Evolutionary conservation across 2,329 filamentous ascomycete genomes (phyloP), one percentile per base, ranked within the genome.

Genomic region (Trichoderma koningii): DNA sequence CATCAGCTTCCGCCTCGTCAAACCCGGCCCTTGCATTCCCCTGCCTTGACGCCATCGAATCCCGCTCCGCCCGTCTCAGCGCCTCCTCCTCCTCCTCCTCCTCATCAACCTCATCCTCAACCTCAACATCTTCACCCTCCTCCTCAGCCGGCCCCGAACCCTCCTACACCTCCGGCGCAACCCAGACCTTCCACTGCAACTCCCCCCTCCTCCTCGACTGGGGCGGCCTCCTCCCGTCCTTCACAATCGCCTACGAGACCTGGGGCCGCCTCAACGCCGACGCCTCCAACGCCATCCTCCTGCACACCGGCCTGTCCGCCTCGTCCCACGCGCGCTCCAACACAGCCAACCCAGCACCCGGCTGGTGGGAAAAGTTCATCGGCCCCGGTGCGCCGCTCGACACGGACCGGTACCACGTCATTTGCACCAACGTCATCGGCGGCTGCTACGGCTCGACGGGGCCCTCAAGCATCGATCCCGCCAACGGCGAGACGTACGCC

Each of bases 341-440:
- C n/a, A 83, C 86, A 60, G 81, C 83, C 10, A 99, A 99, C 76
- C 85, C 91, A 0, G 90, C 93, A 75, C 90, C 93, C 0, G 95
- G 95, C 3, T 99, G 95, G 95, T 99, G 95, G 95, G 95, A 99
- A 78, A 94, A 90, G 76, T 99, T 99, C 76, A 98, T 99, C 73
- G 95, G 95, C 0, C 90, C 93, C 0, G 92, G 91, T 0, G 84
- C 85, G 21, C 90, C 92, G 12, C 79, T 99, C 10, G 92, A 99
- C 76, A 99, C 95, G 1, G 81, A 94, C 77, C 94, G 92, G 75
- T 96, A 96, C 81, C 92, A 93, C 73, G 81, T 99, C 66, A 92
- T 99, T 67, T 99, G 95, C 79, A 98, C 95, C 10, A 99, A 99
- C 75, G 93, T 98, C 53, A 85, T 99, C 42, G 95, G 95, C 59